Percentiles rank a stretch among this genome's conserved stretches.
phyloP scores from a whole-genome alignment of 148 eudicot genomes.

The Pouteria glomerata region DNA sequence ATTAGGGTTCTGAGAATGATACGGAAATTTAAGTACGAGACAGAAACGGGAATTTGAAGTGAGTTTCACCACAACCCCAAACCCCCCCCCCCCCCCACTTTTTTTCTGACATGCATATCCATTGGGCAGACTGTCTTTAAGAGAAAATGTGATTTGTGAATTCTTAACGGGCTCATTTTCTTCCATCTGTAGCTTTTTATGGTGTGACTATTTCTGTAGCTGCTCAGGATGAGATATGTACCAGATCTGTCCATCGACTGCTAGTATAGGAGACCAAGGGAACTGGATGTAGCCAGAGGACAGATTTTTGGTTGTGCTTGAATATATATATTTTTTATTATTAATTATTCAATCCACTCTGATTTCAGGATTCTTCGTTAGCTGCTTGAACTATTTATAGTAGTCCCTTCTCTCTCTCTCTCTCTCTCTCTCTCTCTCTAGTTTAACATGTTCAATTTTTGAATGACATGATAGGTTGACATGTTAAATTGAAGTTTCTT shows the following conservation, averaged over 20 bases:
- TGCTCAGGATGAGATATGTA: background rate
- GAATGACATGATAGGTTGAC: background rate
- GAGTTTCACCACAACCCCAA: too few species aligned
- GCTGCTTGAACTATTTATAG: background rate
- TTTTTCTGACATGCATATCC: too few species aligned
- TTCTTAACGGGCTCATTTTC: background rate
- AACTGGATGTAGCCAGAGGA: background rate
- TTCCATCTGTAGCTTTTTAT: background rate
- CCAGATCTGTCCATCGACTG: background rate
- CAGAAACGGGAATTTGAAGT: too few species aligned
- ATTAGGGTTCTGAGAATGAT: too few species aligned
- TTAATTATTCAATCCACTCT: background rate
- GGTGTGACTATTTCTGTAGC: background rate
- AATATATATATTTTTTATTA: background rate
- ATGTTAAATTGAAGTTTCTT: background rate
- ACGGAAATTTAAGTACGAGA: too few species aligned
- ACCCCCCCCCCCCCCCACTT: too few species aligned
- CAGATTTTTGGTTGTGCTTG: background rate
- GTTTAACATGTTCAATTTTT: background rate
- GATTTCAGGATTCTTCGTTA: background rate
- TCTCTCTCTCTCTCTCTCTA: background rate
- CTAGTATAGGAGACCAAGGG: background rate
- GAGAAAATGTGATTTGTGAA: background rate
- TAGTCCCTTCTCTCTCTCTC: background rate
- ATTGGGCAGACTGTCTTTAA: background rate